A percentile compares a stretch with the other conserved stretches of the same genome.
Conservation (phyloP, 768 basidiomycete genomes). For the Lactarius indigo region DNA sequence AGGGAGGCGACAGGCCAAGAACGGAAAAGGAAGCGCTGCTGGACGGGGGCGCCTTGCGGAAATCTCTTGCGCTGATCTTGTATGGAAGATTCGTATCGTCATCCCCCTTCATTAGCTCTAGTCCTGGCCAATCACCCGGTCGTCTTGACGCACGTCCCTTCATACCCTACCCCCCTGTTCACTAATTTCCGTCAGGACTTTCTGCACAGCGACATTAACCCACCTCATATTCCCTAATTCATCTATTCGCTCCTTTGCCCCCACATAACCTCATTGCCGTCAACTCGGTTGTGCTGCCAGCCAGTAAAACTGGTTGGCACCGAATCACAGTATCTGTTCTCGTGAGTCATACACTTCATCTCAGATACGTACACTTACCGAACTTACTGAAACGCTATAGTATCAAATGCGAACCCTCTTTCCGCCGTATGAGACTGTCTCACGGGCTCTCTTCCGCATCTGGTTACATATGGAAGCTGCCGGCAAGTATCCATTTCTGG, state of each 20-base stretch:
- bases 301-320: neutral
- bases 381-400: conserved; percentile 1
- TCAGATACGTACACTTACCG: conserved; percentile 1
- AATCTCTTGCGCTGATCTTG: conserved; percentile 27
- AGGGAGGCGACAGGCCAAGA: conserved; percentile 27
- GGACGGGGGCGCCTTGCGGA: conserved; percentile 17
- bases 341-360: conserved; percentile 5
- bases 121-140: conserved; percentile 19
- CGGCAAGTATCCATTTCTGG: conserved; percentile 19
- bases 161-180: conserved; percentile 1
- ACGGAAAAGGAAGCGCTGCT: conserved; percentile 25
- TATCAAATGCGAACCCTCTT: conserved; percentile 10
- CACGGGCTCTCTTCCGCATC: conserved; percentile 6
- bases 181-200: conserved; percentile 13
- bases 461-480: conserved; percentile 21
- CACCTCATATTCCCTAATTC: conserved; percentile 23
- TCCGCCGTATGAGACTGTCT: conserved; percentile 1
- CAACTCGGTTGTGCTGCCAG: neutral
- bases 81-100: conserved; percentile 24
- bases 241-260: neutral
- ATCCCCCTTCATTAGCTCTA: conserved; percentile 18
- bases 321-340: neutral
- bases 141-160: conserved; percentile 5
- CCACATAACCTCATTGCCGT: conserved; percentile 9
- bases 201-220: conserved; percentile 5